Conservation (phyloP, 352 stramenopile genomes). For the Thraustotheca clavata region DNA sequence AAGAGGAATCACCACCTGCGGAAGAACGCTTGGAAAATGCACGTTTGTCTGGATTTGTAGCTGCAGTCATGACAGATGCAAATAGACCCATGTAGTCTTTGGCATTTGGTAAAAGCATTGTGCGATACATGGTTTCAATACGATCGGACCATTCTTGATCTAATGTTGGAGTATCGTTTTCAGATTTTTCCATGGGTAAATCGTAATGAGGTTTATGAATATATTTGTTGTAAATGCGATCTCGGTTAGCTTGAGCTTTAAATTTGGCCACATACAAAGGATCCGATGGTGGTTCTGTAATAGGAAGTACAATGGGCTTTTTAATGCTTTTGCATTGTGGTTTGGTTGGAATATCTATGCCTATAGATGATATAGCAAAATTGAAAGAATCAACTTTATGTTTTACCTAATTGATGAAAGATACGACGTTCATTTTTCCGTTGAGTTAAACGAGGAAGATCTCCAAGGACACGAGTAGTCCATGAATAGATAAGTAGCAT, state of each 20-base stretch:
- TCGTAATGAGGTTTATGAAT: slow-evolving; percentile 52
- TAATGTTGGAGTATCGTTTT: slow-evolving; percentile 31
- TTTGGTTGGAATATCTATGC: slow-evolving; percentile 44
- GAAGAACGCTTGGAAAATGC: slow-evolving; percentile 63
- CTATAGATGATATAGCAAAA: background rate
- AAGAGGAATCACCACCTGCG: slow-evolving; percentile 24
- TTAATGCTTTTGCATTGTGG: slow-evolving; percentile 64
- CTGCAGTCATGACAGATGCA: slow-evolving; percentile 56
- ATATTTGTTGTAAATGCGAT: slow-evolving; percentile 66
- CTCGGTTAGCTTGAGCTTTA: slow-evolving; percentile 33
- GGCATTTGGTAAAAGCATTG: slow-evolving; percentile 60
- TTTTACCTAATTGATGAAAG: slow-evolving; percentile 2
- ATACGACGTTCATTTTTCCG: slow-evolving; percentile 44
- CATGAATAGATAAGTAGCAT: slow-evolving; percentile 66
- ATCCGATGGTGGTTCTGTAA: slow-evolving; percentile 59
- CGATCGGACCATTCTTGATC: slow-evolving; percentile 70
- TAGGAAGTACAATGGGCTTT: slow-evolving; percentile 34
- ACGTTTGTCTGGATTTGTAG: slow-evolving; percentile 67
- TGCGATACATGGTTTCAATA: slow-evolving; percentile 56
- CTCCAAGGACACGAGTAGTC: slow-evolving; percentile 47
- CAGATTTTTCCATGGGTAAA: slow-evolving; percentile 37
- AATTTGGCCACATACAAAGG: slow-evolving; percentile 69
- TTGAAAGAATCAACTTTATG: slow-evolving; percentile 29
- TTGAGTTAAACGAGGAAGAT: slow-evolving; percentile 38
- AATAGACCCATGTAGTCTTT: slow-evolving; percentile 56